These are phyloP conservation scores for Azolla pinnata DNA, from an alignment of 75 land plant genomes.

Conservation along the genomic window DNA sequence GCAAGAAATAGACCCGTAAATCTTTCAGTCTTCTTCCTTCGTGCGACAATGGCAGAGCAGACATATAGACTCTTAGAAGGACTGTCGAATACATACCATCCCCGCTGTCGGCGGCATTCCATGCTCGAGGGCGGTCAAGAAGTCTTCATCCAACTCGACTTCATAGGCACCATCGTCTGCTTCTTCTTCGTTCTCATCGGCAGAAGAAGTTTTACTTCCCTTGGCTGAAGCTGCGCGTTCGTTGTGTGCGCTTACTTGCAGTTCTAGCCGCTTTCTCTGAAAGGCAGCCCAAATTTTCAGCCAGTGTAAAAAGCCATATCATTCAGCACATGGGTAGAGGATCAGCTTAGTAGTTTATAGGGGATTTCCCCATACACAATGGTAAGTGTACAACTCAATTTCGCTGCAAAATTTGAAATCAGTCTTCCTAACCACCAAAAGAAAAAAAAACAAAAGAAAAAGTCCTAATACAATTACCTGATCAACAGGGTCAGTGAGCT, in stretches of 20 bases:
- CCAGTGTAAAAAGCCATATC: too few species aligned
- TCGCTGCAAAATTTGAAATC: neutral
- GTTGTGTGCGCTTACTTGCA: slow-evolving; percentile 67
- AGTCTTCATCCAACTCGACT: slow-evolving; percentile 78
- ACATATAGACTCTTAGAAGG: neutral
- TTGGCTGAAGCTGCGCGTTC: slow-evolving; percentile 30
- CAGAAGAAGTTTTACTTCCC: slow-evolving; percentile 5
- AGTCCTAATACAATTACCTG: slow-evolving; percentile 37
- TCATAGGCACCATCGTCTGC: slow-evolving; percentile 58
- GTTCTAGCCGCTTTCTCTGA: slow-evolving; percentile 68
- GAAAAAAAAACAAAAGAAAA: neutral
- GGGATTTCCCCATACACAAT: too few species aligned
- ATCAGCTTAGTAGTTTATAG: too few species aligned
- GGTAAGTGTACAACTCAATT: neutral
- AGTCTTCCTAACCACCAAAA: neutral
- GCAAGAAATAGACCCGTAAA: slow-evolving; percentile 11
- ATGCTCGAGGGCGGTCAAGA: slow-evolving; percentile 73
- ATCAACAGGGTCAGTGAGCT: slow-evolving; percentile 86
- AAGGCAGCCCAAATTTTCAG: neutral
- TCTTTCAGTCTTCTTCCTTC: too few species aligned
- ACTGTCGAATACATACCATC: slow-evolving; percentile 48
- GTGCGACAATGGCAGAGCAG: too few species aligned
- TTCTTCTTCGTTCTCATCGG: slow-evolving; percentile 14
- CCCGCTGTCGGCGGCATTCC: slow-evolving; percentile 98
- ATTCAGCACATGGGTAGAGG: too few species aligned